Percentiles rank a stretch among this genome's conserved stretches.
These are phyloP conservation scores for Cryptococcus maquisensis DNA, from an alignment of 1,284 basidiomycete genomes.

Conservation along the genomic window DNA sequence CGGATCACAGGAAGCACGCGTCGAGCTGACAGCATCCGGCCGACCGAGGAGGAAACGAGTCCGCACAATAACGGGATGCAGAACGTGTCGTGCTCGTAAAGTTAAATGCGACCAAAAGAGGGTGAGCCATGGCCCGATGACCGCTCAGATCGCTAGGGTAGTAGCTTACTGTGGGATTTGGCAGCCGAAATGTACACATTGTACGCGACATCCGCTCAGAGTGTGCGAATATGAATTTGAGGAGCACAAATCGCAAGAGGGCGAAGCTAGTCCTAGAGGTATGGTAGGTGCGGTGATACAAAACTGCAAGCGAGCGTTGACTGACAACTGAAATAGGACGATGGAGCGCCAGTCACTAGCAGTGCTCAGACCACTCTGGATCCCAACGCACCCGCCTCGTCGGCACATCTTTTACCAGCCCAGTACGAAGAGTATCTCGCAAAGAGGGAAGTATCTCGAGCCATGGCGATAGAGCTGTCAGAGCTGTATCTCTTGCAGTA, in stretches of 20 bases:
- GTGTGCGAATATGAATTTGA: constrained; percentile 6
- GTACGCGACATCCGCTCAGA: constrained; percentile 3
- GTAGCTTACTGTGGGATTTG: background rate
- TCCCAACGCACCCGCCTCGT: no score
- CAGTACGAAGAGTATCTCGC: no score
- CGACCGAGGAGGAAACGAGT: constrained; percentile 4
- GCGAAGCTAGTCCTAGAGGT: no score
- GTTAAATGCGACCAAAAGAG: constrained; percentile 8
- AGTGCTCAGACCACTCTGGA: no score
- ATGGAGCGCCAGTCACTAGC: no score
- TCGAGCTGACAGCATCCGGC: constrained; percentile 1
- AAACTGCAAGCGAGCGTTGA: no score
- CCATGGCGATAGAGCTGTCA: background rate
- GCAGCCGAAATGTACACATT: constrained; percentile 5
- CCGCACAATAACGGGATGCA: constrained; percentile 3
- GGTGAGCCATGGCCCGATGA: background rate
- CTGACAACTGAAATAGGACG: no score
- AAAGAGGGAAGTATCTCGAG: background rate
- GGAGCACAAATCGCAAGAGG: background rate
- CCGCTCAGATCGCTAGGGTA: background rate
- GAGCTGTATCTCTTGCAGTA: background rate
- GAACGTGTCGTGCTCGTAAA: background rate
- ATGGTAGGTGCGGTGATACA: no score
- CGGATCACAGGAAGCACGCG: background rate
- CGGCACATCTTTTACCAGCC: no score